Percentiles rank a stretch among this genome's conserved stretches.
Conservation (phyloP, 2,329 filamentous ascomycete genomes). For the Grosmannia serpens region DNA sequence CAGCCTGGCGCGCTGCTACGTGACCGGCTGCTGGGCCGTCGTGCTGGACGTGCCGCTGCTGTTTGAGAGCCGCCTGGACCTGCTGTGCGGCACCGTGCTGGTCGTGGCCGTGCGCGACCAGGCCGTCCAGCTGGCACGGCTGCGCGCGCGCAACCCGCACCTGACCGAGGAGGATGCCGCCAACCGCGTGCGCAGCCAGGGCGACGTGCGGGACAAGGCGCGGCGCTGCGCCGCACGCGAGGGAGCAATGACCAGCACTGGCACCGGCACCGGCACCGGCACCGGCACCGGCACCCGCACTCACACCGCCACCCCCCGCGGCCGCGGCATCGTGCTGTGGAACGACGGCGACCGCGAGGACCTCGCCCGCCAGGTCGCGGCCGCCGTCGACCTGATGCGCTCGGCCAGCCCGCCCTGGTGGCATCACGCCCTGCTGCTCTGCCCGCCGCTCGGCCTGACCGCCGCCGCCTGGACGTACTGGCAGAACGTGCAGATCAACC, state of each 20-base stretch:
- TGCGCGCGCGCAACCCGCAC: slow-evolving; percentile 66
- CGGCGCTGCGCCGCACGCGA: slow-evolving; percentile 55
- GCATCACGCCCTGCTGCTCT: slow-evolving; percentile 55
- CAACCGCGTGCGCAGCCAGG: slow-evolving; percentile 78
- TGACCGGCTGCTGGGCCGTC: slow-evolving; percentile 73
- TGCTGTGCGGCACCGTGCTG: slow-evolving; percentile 71
- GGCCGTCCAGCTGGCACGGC: slow-evolving; percentile 66
- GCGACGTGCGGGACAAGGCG: slow-evolving; percentile 75
- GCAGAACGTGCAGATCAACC: slow-evolving; percentile 59
- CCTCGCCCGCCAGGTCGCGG: slow-evolving; percentile 53
- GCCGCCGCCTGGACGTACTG: slow-evolving; percentile 62
- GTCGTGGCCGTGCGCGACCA: slow-evolving; percentile 80
- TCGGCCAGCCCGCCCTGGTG: slow-evolving; percentile 67
- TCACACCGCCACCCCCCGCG: neutral
- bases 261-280: slow-evolving; percentile 73
- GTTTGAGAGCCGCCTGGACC: slow-evolving; percentile 80
- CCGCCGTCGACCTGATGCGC: slow-evolving; percentile 52
- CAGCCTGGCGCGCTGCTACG: slow-evolving; percentile 59
- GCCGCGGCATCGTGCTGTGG: slow-evolving; percentile 72
- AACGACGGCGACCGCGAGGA: slow-evolving; percentile 71
- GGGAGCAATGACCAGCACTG: slow-evolving; percentile 46
- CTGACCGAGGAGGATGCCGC: slow-evolving; percentile 75
- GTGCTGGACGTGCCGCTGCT: slow-evolving; percentile 86
- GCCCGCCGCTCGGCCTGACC: slow-evolving; percentile 62
- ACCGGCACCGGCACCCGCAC: slow-evolving; percentile 48